Conservation (phyloP, 2,329 filamentous ascomycete genomes). For the Fusarium longipes region DNA sequence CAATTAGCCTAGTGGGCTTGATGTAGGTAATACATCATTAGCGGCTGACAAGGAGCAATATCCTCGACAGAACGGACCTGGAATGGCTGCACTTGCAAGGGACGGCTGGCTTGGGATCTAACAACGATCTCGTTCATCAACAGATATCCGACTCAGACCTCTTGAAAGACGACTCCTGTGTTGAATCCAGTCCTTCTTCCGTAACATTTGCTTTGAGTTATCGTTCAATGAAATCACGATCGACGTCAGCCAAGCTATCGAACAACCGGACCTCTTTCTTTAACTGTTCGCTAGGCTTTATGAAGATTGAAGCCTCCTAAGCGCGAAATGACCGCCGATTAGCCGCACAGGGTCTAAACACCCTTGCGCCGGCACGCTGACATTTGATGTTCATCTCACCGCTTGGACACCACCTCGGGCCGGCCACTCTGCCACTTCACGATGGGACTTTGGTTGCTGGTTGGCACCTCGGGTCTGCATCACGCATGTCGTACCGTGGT, state of each 20-base stretch:
- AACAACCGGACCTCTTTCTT: slow-evolving; percentile 10
- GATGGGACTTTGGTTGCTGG: slow-evolving; percentile 31
- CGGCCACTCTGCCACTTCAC: slow-evolving; percentile 22
- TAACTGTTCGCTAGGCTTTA: slow-evolving; percentile 21
- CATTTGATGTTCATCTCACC: slow-evolving; percentile 40
- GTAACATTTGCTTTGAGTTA: background rate
- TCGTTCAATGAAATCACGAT: slow-evolving; percentile 5
- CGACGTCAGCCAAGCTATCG: slow-evolving; percentile 9
- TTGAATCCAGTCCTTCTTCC: background rate
- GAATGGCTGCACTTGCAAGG: slow-evolving; percentile 27
- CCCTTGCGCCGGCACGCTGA: slow-evolving; percentile 29
- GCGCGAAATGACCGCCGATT: slow-evolving; percentile 25
- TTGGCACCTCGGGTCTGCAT: slow-evolving; percentile 25
- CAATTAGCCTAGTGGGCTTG: slow-evolving; percentile 20
- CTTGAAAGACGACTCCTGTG: background rate
- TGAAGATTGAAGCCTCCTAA: slow-evolving; percentile 18
- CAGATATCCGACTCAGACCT: slow-evolving; percentile 6
- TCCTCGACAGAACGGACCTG: slow-evolving; percentile 12
- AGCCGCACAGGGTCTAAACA: slow-evolving; percentile 37
- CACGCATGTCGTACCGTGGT: slow-evolving; percentile 15
- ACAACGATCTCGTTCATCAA: slow-evolving; percentile 33
- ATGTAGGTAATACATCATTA: slow-evolving; percentile 18
- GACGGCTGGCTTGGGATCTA: slow-evolving; percentile 32
- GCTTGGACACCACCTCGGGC: slow-evolving; percentile 29
- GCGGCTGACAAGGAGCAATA: slow-evolving; percentile 28